Evolutionary conservation across 192 early-diverging fungal genomes (phyloP).

Genomic region (Rhizophagus sp.): DNA sequence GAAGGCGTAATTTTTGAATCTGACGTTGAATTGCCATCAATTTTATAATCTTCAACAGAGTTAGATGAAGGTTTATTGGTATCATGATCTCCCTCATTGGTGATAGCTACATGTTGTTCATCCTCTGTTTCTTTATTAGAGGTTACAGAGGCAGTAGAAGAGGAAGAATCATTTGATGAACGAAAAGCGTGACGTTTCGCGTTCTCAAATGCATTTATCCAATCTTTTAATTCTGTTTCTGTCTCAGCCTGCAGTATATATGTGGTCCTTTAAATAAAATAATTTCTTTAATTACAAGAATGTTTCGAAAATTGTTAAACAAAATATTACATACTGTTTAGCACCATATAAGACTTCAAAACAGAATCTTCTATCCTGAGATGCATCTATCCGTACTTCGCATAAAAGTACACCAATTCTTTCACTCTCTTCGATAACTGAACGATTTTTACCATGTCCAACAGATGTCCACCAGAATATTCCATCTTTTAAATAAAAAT

Average conservation of each 20-base stretch:
- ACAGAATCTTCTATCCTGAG: conserved; percentile 70
- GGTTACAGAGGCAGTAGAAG: conserved; percentile 32
- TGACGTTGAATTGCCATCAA: background rate
- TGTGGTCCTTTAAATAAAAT: conserved; percentile 37
- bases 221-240: conserved; percentile 66
- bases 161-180: conserved; percentile 35
- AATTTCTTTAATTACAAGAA: background rate
- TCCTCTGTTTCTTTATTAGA: conserved; percentile 32
- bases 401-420: conserved; percentile 59
- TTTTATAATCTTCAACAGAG: conserved; percentile 26
- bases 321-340: conserved; percentile 52
- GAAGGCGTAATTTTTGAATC: background rate
- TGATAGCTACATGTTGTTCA: background rate
- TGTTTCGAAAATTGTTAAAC: background rate
- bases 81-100: background rate
- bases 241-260: conserved; percentile 67
- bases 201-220: conserved; percentile 63
- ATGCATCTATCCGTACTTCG: conserved; percentile 47
- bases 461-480: conserved; percentile 51
- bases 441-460: conserved; percentile 47
- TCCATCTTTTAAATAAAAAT: conserved; percentile 64
- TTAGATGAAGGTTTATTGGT: conserved; percentile 16
- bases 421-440: conserved; percentile 52
- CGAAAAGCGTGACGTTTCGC: conserved; percentile 50
- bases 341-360: conserved; percentile 64